These are phyloP conservation scores for Fusarium ambrosium DNA, from an alignment of 2,329 filamentous ascomycete species.

Conservation along the genomic window DNA sequence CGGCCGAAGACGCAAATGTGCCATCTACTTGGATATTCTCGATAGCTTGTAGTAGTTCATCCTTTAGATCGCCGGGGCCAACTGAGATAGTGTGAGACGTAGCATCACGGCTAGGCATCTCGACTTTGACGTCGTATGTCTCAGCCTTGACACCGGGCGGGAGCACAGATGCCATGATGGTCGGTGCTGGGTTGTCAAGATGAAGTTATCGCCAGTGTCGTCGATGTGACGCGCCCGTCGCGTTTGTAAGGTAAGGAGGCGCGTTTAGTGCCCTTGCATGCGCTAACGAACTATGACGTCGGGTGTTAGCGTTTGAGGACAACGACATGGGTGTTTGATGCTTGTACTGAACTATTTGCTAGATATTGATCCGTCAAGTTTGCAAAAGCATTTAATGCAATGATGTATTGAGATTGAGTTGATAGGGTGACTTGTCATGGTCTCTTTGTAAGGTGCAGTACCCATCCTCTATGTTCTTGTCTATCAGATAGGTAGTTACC, in stretches of 20 bases:
- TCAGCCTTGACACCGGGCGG: not conserved
- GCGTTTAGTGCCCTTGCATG: not conserved
- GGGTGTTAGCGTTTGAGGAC: not conserved
- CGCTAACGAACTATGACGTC: not conserved
- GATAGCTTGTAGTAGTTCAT: constrained; percentile 9
- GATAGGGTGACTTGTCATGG: too few relatives aligned
- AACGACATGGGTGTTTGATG: not conserved
- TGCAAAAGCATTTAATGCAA: rapidly evolving
- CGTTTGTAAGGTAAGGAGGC: not conserved
- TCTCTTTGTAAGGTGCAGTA: not conserved
- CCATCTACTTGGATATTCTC: not conserved
- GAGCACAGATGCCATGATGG: not conserved
- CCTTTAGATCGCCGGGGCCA: not conserved
- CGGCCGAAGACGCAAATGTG: not conserved
- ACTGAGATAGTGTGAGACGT: not conserved
- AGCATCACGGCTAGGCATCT: not conserved
- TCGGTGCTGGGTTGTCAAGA: not conserved
- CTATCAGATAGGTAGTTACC: not conserved
- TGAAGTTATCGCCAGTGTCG: not conserved
- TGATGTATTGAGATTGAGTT: not conserved
- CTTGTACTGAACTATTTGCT: not conserved
- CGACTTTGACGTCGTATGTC: not conserved
- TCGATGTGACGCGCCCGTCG: not conserved
- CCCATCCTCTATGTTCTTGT: not conserved
- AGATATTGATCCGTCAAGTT: not conserved